These are phyloP conservation scores for Aspergillus sp. DNA, from an alignment of 2,329 filamentous ascomycete species.

Conservation along the genomic window DNA sequence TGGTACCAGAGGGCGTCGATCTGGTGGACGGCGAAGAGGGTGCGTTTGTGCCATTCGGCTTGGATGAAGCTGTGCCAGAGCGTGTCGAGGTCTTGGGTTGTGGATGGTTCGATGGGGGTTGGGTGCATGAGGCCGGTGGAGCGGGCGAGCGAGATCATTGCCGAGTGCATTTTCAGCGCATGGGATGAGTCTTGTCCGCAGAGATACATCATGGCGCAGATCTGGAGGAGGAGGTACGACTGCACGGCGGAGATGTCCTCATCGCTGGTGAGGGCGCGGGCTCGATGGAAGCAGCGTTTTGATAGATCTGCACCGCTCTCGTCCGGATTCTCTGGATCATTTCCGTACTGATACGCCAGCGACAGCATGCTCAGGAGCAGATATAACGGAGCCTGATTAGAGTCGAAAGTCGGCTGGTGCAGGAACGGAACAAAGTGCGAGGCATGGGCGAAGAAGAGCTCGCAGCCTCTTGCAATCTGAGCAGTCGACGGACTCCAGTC, in stretches of 20 bases:
- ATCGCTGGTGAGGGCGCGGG: slow-evolving; percentile 26
- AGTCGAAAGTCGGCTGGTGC: slow-evolving; percentile 38
- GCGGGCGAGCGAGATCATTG: slow-evolving; percentile 42
- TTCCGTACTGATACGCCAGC: slow-evolving; percentile 41
- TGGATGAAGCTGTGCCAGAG: slow-evolving; percentile 42
- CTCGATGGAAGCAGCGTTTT: slow-evolving; percentile 33
- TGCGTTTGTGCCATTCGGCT: slow-evolving; percentile 44
- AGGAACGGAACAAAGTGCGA: slow-evolving; percentile 42
- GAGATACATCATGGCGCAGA: slow-evolving; percentile 47
- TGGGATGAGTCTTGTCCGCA: slow-evolving; percentile 37
- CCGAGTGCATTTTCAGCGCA: slow-evolving; percentile 42
- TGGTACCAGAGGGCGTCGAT: slow-evolving; percentile 48
- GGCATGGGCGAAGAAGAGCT: slow-evolving; percentile 39
- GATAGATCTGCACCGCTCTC: slow-evolving; percentile 36
- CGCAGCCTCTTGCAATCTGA: slow-evolving; percentile 34
- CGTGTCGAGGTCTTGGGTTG: slow-evolving; percentile 36
- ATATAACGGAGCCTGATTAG: slow-evolving; percentile 19
- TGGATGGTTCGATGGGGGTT: slow-evolving; percentile 9
- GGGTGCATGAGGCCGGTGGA: slow-evolving; percentile 39
- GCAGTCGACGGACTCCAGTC: slow-evolving; percentile 32
- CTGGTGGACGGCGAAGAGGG: slow-evolving; percentile 45
- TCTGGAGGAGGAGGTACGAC: slow-evolving; percentile 41
- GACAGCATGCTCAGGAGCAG: slow-evolving; percentile 40
- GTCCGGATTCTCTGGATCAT: slow-evolving; percentile 24
- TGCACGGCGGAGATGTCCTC: slow-evolving; percentile 36